Evolutionary conservation across 2,329 filamentous ascomycete genomes (phyloP), one percentile per base, ranked within the genome.

Genomic region (Clonostachys rosea): DNA sequence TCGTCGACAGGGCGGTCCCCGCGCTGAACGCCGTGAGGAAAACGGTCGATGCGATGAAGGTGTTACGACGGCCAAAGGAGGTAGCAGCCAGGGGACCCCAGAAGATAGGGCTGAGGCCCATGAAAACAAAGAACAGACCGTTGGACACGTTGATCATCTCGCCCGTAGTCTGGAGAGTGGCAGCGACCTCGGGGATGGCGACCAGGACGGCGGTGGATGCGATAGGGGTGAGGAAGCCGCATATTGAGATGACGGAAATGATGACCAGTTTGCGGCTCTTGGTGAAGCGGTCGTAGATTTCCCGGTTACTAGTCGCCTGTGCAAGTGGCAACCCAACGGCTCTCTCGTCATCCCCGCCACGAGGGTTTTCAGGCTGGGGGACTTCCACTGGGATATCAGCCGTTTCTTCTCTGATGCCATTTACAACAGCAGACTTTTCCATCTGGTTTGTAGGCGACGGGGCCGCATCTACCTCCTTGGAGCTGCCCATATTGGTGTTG

Each of bases 71-170:
- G 5, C 78, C 79, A 53, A 75, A 79, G 11, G 80, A 45, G 35
- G 36, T 73, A 51, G 80, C 75, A 47, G 80, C 81, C 40, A 87
- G 65, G 0, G 85, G 84, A 0, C 84, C 84, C 74, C 83, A 89
- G 47, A 88, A 76, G 8, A 80, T 74, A 1, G 84, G 78, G 4
- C 73, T 75, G 6, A 87, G 53, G 0, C 83, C 86, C 86, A 89
- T 89, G 58, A 84, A 85, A 4, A 87, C 64, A 67, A 89, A 73
- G 55, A 87, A 89, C 12, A 88, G 59, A 0, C 84, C 85, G 65
- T 88, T 89, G 53, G 76, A 80, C 35, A 86, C 64, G 58, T 87
- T 84, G 59, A 89, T 81, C 44, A 56, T 48, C 42, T 50, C 47
- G 40, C 52, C 53, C 24, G 48, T 53, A 12, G 54, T 53, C 5